Evolutionary conservation across 768 basidiomycete species (phyloP).

Genomic region (Amanita molliuscula): DNA sequence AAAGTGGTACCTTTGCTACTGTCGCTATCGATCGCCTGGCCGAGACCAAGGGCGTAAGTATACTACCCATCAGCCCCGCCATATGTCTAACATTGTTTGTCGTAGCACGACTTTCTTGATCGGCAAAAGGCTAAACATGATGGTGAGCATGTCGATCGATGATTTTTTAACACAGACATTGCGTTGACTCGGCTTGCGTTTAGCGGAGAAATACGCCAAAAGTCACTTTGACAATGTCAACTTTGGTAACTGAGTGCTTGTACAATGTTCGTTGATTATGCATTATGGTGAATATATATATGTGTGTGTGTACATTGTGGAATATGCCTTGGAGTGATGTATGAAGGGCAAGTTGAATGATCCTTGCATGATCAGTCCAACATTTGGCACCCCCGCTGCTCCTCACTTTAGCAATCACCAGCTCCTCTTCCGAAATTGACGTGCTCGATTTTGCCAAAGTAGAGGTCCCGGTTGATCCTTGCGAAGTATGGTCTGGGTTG

Average conservation of each 20-base stretch:
- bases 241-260: neutral
- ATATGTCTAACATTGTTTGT: neutral
- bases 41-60: constrained; percentile 42
- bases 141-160: constrained; percentile 8
- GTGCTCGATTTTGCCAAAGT: no score
- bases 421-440: no score
- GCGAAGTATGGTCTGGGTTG: no score
- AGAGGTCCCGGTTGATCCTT: no score
- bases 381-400: no score
- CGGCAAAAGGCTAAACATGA: constrained; percentile 15
- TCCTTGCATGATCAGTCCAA: no score
- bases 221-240: constrained; percentile 3
- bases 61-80: neutral
- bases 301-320: no score
- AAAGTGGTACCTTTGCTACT: constrained; percentile 43
- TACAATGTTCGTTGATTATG: neutral
- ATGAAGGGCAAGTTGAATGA: neutral
- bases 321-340: no score
- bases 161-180: neutral
- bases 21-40: constrained; percentile 41
- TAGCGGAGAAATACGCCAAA: constrained; percentile 11
- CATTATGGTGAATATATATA: neutral
- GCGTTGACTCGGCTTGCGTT: neutral
- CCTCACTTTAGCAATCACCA: no score
- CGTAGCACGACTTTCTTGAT: constrained; percentile 15